phyloP scores from a whole-genome alignment of 202 grass and related monocot genomes.

The Dendrocalamus latiflorus region DNA sequence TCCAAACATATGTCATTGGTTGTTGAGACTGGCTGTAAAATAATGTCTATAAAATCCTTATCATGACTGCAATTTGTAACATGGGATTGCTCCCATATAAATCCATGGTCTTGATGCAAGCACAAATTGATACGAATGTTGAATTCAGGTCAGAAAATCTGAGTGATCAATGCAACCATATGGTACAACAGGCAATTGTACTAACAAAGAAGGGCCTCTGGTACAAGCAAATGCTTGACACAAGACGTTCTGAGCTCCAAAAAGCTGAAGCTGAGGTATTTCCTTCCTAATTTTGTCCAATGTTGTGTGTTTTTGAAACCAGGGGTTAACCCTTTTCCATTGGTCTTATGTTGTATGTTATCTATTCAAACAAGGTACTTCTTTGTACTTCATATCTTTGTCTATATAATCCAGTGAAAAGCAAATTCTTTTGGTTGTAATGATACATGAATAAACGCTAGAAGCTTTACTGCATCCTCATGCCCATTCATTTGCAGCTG shows the following conservation, averaged over 20 bases:
- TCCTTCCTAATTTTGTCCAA: not conserved
- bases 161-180: slow-evolving; percentile 47
- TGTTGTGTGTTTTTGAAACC: not conserved
- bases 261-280: slow-evolving; percentile 87
- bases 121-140: slow-evolving; percentile 27
- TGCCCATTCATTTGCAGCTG: not conserved
- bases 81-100: not conserved
- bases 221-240: slow-evolving; percentile 73
- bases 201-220: slow-evolving; percentile 69
- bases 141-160: slow-evolving; percentile 55
- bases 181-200: slow-evolving; percentile 52
- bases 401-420: not conserved
- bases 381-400: not conserved
- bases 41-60: not conserved
- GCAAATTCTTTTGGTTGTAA: not conserved
- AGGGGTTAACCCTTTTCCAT: not conserved
- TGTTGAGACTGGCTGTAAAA: not conserved
- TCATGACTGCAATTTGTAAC: not conserved
- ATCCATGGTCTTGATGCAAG: not conserved
- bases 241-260: slow-evolving; percentile 57
- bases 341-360: not conserved
- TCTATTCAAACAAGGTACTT: not conserved
- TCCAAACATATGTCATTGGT: not conserved
- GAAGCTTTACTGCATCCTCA: not conserved
- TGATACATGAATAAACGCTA: not conserved